phyloP scores from a whole-genome alignment of 441 rosid genomes.

The Erodium texanum region DNA sequence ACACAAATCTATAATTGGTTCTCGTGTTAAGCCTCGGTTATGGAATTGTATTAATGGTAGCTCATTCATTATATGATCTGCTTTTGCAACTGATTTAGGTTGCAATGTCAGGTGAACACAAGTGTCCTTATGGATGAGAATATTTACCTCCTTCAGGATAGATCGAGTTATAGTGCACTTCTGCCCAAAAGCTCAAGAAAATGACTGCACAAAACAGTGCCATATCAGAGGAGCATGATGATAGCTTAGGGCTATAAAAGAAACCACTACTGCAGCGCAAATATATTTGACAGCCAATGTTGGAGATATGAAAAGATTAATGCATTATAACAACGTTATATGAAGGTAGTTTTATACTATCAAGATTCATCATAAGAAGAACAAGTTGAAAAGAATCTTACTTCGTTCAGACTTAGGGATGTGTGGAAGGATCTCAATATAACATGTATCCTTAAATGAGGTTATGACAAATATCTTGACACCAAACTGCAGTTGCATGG shows the following conservation, averaged over 20 bases:
- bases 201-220: slow-evolving; percentile 41
- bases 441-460: slow-evolving; percentile 71
- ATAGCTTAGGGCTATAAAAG: no score
- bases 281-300: not conserved
- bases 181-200: slow-evolving; percentile 96
- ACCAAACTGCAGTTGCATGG: slow-evolving; percentile 22
- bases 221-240: no score
- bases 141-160: slow-evolving; percentile 78
- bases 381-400: slow-evolving; percentile 12
- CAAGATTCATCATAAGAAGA: not conserved
- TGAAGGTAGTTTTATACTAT: no score
- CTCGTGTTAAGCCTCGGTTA: no score
- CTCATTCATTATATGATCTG: no score
- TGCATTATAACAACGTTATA: no score
- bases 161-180: slow-evolving; percentile 96
- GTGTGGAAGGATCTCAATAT: slow-evolving; percentile 57
- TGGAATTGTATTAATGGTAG: no score
- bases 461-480: slow-evolving; percentile 62
- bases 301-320: not conserved
- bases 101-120: not conserved
- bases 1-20: no score
- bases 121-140: no score
- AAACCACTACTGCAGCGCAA: not conserved
- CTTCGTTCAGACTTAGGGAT: slow-evolving; percentile 47
- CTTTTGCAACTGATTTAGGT: no score